These are phyloP conservation scores for Triticum turgidum DNA, from an alignment of 176 grass and related monocot species.

Conservation along the genomic window DNA sequence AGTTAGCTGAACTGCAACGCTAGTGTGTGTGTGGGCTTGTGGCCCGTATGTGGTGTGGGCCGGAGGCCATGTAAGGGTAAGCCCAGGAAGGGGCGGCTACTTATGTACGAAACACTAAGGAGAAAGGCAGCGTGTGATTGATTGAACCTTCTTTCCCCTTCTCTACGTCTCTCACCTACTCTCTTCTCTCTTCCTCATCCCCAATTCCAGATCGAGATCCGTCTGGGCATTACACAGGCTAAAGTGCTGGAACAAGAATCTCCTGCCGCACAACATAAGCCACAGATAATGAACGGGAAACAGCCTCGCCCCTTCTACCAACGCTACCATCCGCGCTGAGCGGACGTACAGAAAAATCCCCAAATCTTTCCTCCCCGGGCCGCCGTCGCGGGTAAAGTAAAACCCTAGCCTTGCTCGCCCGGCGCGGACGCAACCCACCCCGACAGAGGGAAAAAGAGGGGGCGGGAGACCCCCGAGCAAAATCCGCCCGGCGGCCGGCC, in stretches of 20 bases:
- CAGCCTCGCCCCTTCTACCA: background rate
- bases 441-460: background rate
- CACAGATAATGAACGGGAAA: background rate
- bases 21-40: no score
- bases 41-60: no score
- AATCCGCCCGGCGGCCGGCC: background rate
- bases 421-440: background rate
- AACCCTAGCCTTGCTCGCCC: conserved; percentile 28
- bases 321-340: background rate
- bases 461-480: background rate
- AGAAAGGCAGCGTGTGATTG: no score
- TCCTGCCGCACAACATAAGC: background rate
- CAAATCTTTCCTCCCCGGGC: background rate
- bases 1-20: no score
- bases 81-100: no score
- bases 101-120: no score
- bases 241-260: background rate
- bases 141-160: no score
- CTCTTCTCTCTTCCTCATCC: no score
- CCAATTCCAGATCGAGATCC: no score
- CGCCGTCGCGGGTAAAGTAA: background rate
- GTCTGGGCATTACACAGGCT: background rate
- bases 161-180: no score
- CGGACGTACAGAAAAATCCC: background rate
- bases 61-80: no score